Conservation (phyloP, 176 grass and related monocot genomes). For the Pontederia crassipes region DNA sequence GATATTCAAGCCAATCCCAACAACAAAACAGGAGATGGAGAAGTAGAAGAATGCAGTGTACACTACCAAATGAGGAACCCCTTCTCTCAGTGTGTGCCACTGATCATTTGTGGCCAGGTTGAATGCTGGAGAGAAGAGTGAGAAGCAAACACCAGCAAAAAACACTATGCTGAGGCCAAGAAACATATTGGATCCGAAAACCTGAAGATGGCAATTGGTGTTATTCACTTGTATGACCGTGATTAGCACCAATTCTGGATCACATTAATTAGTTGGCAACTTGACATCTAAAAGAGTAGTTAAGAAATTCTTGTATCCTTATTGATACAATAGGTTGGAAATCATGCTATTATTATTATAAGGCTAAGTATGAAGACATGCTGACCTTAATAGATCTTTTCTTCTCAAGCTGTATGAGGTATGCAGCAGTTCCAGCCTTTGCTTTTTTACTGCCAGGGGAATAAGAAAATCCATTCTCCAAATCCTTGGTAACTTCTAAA, state of each 20-base stretch:
- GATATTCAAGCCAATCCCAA: slow-evolving; percentile 73
- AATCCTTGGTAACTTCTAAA: slow-evolving; percentile 38
- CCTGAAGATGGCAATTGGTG: neutral
- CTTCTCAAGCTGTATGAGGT: slow-evolving; percentile 64
- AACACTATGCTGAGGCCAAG: slow-evolving; percentile 84
- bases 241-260: no score
- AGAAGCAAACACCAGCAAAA: slow-evolving; percentile 79
- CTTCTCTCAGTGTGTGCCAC: slow-evolving; percentile 61
- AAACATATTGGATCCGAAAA: slow-evolving; percentile 42
- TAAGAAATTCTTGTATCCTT: no score
- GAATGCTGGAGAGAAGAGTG: slow-evolving; percentile 91
- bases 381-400: slow-evolving; percentile 82
- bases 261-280: no score
- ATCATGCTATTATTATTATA: neutral
- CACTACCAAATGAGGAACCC: slow-evolving; percentile 71
- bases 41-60: slow-evolving; percentile 99
- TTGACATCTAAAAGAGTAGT: no score
- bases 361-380: neutral
- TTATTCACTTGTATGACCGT: neutral
- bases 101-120: slow-evolving; percentile 94
- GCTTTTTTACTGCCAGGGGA: slow-evolving; percentile 31
- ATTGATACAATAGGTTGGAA: no score
- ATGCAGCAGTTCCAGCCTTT: slow-evolving; percentile 82
- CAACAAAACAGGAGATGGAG: slow-evolving; percentile 69
- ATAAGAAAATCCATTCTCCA: slow-evolving; percentile 40